phyloP scores from a whole-genome alignment of 495 filamentous ascomycete species.

The Clohesyomyces aquaticus region DNA sequence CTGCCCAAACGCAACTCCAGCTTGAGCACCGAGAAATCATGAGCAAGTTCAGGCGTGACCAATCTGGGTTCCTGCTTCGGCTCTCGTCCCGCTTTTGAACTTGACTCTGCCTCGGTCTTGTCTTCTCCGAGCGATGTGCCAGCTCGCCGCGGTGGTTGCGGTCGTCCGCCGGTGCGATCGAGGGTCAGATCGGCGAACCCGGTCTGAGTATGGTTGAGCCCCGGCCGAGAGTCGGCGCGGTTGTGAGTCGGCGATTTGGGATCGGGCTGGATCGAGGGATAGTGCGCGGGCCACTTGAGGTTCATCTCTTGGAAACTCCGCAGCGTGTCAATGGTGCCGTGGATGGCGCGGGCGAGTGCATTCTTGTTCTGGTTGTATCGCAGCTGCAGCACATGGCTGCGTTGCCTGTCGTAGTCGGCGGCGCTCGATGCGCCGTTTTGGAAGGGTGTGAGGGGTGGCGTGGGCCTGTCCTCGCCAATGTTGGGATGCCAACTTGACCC shows the following conservation, averaged over 20 bases:
- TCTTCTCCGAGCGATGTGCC: slow-evolving; percentile 69
- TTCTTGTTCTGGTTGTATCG: slow-evolving; percentile 85
- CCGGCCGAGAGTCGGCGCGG: slow-evolving; percentile 44
- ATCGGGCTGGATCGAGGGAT: slow-evolving; percentile 78
- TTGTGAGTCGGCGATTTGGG: slow-evolving; percentile 42
- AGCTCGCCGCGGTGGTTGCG: slow-evolving; percentile 64
- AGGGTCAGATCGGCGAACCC: slow-evolving; percentile 44
- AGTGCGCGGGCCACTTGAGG: slow-evolving; percentile 87
- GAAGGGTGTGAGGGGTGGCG: slow-evolving; percentile 61
- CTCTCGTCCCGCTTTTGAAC: slow-evolving; percentile 64
- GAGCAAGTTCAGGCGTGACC: slow-evolving; percentile 88
- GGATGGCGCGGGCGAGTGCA: slow-evolving; percentile 81
- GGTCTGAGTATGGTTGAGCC: slow-evolving; percentile 49
- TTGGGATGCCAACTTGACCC: slow-evolving; percentile 63
- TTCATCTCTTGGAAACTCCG: slow-evolving; percentile 87
- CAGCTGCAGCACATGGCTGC: slow-evolving; percentile 74
- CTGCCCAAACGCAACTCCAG: slow-evolving; percentile 88
- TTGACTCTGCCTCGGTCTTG: slow-evolving; percentile 66
- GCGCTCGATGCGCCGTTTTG: slow-evolving; percentile 51
- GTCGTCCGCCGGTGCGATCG: slow-evolving; percentile 52
- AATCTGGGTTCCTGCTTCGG: slow-evolving; percentile 68
- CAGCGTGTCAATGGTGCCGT: slow-evolving; percentile 76
- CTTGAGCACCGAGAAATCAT: slow-evolving; percentile 94
- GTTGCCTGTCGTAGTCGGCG: slow-evolving; percentile 65
- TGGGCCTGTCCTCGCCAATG: slow-evolving; percentile 68